Evolutionary conservation across 2,329 filamentous ascomycete species (phyloP).

Genomic region (Hypocreales sp.): DNA sequence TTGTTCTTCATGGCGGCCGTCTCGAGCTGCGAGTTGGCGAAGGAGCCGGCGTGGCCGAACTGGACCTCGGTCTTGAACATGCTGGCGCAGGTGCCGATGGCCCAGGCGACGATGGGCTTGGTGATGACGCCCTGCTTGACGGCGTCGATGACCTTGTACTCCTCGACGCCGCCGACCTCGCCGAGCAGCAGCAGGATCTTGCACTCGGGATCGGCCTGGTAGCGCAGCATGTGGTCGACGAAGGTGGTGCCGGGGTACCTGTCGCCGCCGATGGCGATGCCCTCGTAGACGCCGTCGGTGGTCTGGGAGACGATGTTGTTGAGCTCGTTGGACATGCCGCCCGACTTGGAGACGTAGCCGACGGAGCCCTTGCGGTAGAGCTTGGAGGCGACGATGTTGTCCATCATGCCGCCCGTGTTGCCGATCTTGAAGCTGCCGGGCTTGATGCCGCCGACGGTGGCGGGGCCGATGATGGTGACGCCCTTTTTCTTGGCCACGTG

Average conservation of each 20-base stretch:
- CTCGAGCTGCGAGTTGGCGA: conserved; percentile 98
- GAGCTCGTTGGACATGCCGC: conserved; percentile 99
- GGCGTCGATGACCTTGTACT: conserved; percentile 98
- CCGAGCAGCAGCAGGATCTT: conserved; percentile 93
- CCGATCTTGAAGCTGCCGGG: conserved; percentile 99
- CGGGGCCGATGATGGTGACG: conserved; percentile 95
- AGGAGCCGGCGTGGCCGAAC: conserved; percentile 96
- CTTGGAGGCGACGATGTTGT: conserved; percentile 99
- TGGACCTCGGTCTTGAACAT: conserved; percentile 99
- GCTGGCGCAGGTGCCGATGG: conserved; percentile 96
- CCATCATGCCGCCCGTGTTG: conserved; percentile 99
- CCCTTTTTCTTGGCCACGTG: conserved; percentile 97
- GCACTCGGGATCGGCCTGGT: conserved; percentile 92
- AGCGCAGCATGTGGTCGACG: conserved; percentile 94
- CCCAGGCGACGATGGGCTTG: conserved; percentile 98
- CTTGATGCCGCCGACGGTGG: conserved; percentile 98
- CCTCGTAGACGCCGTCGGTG: conserved; percentile 97
- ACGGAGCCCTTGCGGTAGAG: conserved; percentile 98
- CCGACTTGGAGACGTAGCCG: conserved; percentile 98
- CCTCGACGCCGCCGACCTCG: conserved; percentile 98
- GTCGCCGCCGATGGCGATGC: conserved; percentile 98
- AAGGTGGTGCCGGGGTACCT: conserved; percentile 98
- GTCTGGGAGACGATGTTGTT: conserved; percentile 98
- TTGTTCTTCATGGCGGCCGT: conserved; percentile 95
- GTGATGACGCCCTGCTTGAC: conserved; percentile 89